Percentiles rank a stretch among this genome's conserved stretches.
Conservation (phyloP, 2,329 filamentous ascomycete genomes). For the Ophiostoma australiae region DNA sequence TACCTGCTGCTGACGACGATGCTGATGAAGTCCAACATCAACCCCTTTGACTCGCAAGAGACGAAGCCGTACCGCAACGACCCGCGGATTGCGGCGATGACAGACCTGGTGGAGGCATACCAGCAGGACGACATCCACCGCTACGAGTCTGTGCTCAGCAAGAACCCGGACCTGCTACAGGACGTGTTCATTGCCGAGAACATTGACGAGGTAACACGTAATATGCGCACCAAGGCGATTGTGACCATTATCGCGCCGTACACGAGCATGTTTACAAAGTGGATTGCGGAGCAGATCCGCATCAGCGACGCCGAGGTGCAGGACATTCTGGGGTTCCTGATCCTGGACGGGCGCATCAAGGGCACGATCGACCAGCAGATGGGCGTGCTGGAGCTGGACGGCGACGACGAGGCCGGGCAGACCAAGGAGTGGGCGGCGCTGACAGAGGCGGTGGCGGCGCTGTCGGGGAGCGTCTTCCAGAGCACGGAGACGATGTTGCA, state of each 20-base stretch:
- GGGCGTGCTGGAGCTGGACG: conserved; percentile 76
- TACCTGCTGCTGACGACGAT: conserved; percentile 95
- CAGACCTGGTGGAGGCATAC: conserved; percentile 91
- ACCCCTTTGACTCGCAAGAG: conserved; percentile 97
- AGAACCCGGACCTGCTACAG: conserved; percentile 80
- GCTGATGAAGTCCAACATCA: conserved; percentile 98
- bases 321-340: conserved; percentile 92
- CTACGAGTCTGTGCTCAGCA: conserved; percentile 82
- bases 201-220: conserved; percentile 96
- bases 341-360: conserved; percentile 80
- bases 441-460: conserved; percentile 60
- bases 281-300: conserved; percentile 82
- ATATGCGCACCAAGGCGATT: conserved; percentile 95
- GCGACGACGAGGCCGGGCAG: conserved; percentile 61
- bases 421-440: conserved; percentile 62
- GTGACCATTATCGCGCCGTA: conserved; percentile 92
- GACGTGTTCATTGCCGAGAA: conserved; percentile 98
- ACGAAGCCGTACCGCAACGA: conserved; percentile 98
- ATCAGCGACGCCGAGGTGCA: conserved; percentile 83
- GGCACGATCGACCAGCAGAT: conserved; percentile 86
- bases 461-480: conserved; percentile 69
- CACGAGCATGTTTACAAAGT: conserved; percentile 80
- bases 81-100: conserved; percentile 93
- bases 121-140: conserved; percentile 89
- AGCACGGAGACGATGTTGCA: conserved; percentile 65